Evolutionary conservation across 2,329 filamentous ascomycete species (phyloP).

Genomic region (Acrodontium crateriforme): DNA sequence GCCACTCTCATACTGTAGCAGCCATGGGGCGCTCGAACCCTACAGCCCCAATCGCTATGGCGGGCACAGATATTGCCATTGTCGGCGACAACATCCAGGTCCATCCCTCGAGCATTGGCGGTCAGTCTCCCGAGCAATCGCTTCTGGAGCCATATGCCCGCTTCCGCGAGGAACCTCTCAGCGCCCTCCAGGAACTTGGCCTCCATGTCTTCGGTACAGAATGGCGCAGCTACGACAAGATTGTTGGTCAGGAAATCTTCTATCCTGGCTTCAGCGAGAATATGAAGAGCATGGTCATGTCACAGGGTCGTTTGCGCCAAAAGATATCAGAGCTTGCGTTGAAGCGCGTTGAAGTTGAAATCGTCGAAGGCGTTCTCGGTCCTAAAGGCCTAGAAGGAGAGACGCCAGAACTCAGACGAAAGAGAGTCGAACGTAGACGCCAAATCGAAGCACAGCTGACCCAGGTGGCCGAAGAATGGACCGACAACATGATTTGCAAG

Average conservation of each 20-base stretch:
- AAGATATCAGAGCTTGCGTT: conserved; percentile 68
- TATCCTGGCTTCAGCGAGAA: conserved; percentile 84
- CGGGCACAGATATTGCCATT: conserved; percentile 36
- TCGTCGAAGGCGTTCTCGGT: conserved; percentile 55
- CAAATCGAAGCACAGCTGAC: conserved; percentile 59
- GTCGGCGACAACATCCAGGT: conserved; percentile 31
- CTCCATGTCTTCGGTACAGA: conserved; percentile 85
- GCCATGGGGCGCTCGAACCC: no score
- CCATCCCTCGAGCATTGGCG: conserved; percentile 30
- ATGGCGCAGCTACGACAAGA: conserved; percentile 86
- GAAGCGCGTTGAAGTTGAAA: conserved; percentile 60
- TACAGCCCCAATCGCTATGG: no score
- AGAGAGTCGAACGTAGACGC: conserved; percentile 7
- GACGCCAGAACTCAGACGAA: conserved; percentile 42
- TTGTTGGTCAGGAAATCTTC: conserved; percentile 85
- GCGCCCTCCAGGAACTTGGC: conserved; percentile 86
- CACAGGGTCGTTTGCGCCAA: conserved; percentile 56
- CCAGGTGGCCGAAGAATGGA: conserved; percentile 73
- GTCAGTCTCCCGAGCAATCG: conserved; percentile 41
- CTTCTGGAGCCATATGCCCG: conserved; percentile 74
- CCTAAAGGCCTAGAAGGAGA: conserved; percentile 37
- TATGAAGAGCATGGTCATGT: conserved; percentile 68
- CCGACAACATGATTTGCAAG: conserved; percentile 96
- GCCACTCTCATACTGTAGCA: no score
- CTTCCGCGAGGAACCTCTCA: conserved; percentile 58